Conservation (phyloP, 2,329 filamentous ascomycete genomes). For the Pseudogymnoascus sp. region DNA sequence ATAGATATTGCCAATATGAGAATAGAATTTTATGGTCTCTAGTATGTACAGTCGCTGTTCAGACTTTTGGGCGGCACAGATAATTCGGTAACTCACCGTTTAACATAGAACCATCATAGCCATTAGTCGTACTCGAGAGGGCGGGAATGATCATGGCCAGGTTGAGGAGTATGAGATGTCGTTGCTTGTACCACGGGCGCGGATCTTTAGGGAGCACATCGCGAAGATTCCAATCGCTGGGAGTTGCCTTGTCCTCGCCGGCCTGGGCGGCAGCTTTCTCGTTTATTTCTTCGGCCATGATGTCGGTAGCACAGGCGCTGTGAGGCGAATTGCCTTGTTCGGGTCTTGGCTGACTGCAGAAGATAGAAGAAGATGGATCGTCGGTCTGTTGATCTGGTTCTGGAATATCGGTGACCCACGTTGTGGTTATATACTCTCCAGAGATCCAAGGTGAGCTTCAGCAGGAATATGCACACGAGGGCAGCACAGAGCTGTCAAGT, state of each 20-base stretch:
- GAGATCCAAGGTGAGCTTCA: neutral
- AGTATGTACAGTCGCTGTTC: neutral
- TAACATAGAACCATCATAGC: slow-evolving; percentile 13
- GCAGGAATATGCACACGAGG: neutral
- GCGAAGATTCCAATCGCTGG: slow-evolving; percentile 2
- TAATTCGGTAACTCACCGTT: neutral
- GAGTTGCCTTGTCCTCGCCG: neutral
- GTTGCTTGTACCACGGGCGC: slow-evolving; percentile 17
- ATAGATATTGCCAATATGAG: neutral
- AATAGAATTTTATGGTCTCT: neutral
- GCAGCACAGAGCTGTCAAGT: neutral
- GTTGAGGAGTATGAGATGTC: slow-evolving; percentile 15
- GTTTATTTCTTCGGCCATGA: slow-evolving; percentile 2
- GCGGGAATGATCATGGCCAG: slow-evolving; percentile 12
- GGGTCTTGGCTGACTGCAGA: neutral
- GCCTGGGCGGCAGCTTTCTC: neutral
- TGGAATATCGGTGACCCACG: slow-evolving; percentile 3
- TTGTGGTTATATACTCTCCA: neutral
- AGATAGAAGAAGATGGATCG: neutral
- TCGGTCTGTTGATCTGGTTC: neutral
- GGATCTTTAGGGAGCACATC: slow-evolving; percentile 12
- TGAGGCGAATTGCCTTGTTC: neutral
- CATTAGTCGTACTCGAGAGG: slow-evolving; percentile 16
- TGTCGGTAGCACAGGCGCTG: neutral
- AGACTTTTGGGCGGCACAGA: neutral